Evolutionary conservation across 1,284 basidiomycete genomes (phyloP).

Genomic region (Phlebopus sp.): DNA sequence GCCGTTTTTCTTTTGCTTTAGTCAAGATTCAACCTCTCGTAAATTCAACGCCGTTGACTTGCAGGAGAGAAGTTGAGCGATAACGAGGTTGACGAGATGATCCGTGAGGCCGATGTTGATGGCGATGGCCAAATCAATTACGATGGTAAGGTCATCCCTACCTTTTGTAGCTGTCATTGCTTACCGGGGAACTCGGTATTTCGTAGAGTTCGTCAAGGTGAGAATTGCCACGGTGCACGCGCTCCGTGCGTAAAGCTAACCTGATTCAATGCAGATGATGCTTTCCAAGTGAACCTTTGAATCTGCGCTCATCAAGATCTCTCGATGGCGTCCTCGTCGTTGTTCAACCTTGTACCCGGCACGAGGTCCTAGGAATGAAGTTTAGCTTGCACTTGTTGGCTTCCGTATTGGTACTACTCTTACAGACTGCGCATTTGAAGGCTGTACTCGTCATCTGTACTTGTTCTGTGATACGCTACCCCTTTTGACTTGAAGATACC

Average conservation of each 20-base stretch:
- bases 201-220: constrained; percentile 70
- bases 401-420: neutral
- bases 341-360: constrained; percentile 1
- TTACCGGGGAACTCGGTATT: neutral
- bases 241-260: constrained; percentile 7
- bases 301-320: constrained; percentile 14
- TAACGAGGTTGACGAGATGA: constrained; percentile 96
- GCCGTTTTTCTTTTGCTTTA: constrained; percentile 1
- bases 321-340: constrained; percentile 7
- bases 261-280: constrained; percentile 48
- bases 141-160: constrained; percentile 50
- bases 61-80: constrained; percentile 90
- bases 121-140: constrained; percentile 92
- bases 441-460: neutral
- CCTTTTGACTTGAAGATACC: too few relatives aligned
- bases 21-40: neutral
- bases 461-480: neutral
- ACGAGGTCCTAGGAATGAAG: neutral
- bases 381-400: constrained; percentile 12
- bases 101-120: constrained; percentile 95
- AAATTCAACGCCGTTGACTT: constrained; percentile 14
- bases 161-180: neutral
- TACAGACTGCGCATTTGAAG: constrained; percentile 3
- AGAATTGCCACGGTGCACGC: constrained; percentile 6
- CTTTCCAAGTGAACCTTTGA: constrained; percentile 45